These are phyloP conservation scores for Physcomitrellopsis africana DNA, from an alignment of 225 moss, liverwort and hornwort genomes.

Conservation along the genomic window DNA sequence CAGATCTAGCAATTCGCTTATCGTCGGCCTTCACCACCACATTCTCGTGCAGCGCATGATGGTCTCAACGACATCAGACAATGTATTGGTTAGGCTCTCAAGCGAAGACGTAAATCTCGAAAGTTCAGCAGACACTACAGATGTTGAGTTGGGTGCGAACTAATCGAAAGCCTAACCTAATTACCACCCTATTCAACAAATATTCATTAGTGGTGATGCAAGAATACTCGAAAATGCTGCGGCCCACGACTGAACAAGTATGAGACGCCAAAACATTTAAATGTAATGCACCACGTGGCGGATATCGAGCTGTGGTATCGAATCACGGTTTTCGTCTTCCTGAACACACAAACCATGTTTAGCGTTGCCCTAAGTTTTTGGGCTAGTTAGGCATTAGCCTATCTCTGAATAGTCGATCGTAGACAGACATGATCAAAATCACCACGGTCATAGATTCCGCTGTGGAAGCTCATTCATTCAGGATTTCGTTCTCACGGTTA, in stretches of 20 bases:
- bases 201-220: not conserved
- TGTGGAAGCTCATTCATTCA: too few species aligned
- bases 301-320: not conserved
- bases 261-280: conserved; percentile 46
- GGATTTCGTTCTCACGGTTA: too few species aligned
- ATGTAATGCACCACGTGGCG: conserved; percentile 28
- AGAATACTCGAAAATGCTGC: not conserved
- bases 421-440: too few species aligned
- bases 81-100: too few species aligned
- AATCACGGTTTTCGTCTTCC: not conserved
- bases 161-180: not conserved
- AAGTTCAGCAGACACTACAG: too few species aligned
- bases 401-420: too few species aligned
- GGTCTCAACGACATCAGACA: too few species aligned
- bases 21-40: not conserved
- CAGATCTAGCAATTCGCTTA: not conserved
- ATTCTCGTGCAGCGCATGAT: not conserved
- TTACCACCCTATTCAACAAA: not conserved
- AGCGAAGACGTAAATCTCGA: too few species aligned
- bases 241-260: not conserved
- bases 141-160: too few species aligned
- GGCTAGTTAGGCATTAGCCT: too few species aligned
- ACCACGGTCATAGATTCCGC: too few species aligned
- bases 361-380: not conserved
- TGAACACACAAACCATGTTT: not conserved